phyloP scores from a whole-genome alignment of 108 stramenopile genomes.

The Cyclotella sp. region DNA sequence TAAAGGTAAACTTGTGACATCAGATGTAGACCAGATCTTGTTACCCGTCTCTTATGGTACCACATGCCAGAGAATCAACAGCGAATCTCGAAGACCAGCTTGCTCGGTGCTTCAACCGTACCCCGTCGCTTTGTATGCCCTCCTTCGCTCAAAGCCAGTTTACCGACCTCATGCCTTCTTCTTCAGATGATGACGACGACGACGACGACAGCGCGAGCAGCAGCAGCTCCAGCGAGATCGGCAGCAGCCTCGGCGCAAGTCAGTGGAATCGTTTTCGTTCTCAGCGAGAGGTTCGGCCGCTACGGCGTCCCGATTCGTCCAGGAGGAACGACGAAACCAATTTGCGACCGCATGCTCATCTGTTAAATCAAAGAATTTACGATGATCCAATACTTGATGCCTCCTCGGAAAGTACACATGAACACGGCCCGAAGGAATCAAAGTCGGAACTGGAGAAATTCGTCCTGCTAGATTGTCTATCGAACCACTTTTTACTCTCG shows the following conservation, averaged over 20 bases:
- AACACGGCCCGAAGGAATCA: not conserved
- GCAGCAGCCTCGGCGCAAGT: slow-evolving; percentile 24
- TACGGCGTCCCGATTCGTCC: not conserved
- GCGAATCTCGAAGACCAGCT: too few species aligned
- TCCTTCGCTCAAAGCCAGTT: not conserved
- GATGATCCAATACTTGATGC: not conserved
- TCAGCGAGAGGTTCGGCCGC: not conserved
- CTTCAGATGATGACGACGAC: slow-evolving; percentile 1
- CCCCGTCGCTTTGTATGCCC: too few species aligned
- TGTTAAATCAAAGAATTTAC: slow-evolving; percentile 4
- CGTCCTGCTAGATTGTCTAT: slow-evolving; percentile 42
- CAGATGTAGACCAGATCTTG: too few species aligned
- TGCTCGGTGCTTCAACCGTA: too few species aligned
- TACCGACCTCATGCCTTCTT: slow-evolving; percentile 10
- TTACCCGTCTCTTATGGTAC: too few species aligned
- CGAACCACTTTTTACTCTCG: slow-evolving; percentile 39
- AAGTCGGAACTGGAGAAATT: slow-evolving; percentile 41
- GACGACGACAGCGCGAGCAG: slow-evolving; percentile 3
- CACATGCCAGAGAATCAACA: too few species aligned
- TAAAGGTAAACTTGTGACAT: too few species aligned
- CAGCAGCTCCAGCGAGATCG: slow-evolving; percentile 9
- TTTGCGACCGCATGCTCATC: slow-evolving; percentile 1
- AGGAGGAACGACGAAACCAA: not conserved
- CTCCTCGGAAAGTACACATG: not conserved
- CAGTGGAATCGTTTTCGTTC: slow-evolving; percentile 17